Base-by-base conservation (phyloP, 2,329 filamentous ascomycete species). In the Botrytis hyacinthi region DNA sequence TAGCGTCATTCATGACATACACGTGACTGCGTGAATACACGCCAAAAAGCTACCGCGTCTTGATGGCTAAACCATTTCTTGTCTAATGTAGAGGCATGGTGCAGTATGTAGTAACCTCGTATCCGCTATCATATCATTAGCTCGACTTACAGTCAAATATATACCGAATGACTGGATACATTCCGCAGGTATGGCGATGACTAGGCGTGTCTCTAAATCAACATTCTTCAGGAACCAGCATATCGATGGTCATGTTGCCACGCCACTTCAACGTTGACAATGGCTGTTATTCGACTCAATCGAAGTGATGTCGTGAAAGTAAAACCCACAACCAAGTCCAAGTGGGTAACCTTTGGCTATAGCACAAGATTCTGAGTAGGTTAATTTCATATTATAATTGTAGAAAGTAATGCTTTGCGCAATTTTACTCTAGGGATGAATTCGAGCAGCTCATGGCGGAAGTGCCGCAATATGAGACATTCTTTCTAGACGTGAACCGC, bases 401-500 rank as follows among this genome's bases (percentile, higher is more conserved):
- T 40, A 37, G 18, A 68, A 35, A 4, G 20, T 32, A 14, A 54
- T 40, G 6, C 9, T 14, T 40, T 42, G 35, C 29, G 37, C 1
- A 54, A 37, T 6, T 37, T 26, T 29, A 29, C 20, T 32, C 35
- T 32, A 66, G 29, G 29, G 48, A 40, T 42, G n/a, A n/a, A 14
- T 9, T 40, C 48, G 3, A 29, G 7, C 26, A 57, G n/a, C 66
- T 54, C n/a, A 42, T 37, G 16, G 48, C 35, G 35, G 48, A 68
- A 68, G 66, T 68, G 18, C 35, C 35, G 66, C 66, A 26, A 32
- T n/a, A 18, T 68, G 26, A 68, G 48, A 68, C 66, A 68, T 57
- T 57, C 26, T 68, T 68, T 68, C 16, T 29, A 68, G 35, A 22
- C 22, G 5, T 42, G 7, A n/a, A 32, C 51, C 10, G 16, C 46